Evolutionary conservation across 2,329 filamentous ascomycete species (phyloP).

Genomic region (Cucurbitaria berberidis): DNA sequence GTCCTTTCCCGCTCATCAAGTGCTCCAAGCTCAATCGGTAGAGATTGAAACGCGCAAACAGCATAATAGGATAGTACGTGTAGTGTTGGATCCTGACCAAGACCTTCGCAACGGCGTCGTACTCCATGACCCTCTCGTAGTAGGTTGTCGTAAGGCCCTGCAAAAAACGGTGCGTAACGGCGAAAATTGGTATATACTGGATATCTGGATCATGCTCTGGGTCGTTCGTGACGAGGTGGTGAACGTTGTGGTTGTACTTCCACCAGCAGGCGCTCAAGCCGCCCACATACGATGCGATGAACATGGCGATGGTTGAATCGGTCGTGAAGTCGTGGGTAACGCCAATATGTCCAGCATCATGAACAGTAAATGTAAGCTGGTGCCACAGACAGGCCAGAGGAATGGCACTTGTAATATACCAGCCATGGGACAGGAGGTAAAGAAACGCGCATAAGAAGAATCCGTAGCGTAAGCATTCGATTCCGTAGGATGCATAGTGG

Average conservation of each 20-base stretch:
- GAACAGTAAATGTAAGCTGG: slow-evolving; percentile 89
- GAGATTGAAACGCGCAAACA: slow-evolving; percentile 73
- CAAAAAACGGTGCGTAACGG: slow-evolving; percentile 70
- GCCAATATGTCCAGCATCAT: slow-evolving; percentile 96
- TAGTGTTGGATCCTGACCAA: slow-evolving; percentile 68
- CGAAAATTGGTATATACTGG: slow-evolving; percentile 73
- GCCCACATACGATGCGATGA: slow-evolving; percentile 87
- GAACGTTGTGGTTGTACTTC: slow-evolving; percentile 95
- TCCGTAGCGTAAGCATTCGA: slow-evolving; percentile 75
- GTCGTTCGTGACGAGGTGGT: slow-evolving; percentile 94
- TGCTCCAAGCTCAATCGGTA: slow-evolving; percentile 72
- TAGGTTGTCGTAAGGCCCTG: slow-evolving; percentile 67
- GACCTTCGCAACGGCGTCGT: slow-evolving; percentile 66
- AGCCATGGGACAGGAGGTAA: slow-evolving; percentile 49
- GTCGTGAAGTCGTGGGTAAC: slow-evolving; percentile 89
- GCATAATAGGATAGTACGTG: slow-evolving; percentile 72
- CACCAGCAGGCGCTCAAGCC: slow-evolving; percentile 95
- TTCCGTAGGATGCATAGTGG: slow-evolving; percentile 78
- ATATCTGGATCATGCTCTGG: slow-evolving; percentile 97
- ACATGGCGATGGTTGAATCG: slow-evolving; percentile 85
- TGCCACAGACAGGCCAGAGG: slow-evolving; percentile 90
- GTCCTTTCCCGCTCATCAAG: slow-evolving; percentile 62
- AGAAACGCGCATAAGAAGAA: slow-evolving; percentile 69
- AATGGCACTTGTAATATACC: slow-evolving; percentile 67
- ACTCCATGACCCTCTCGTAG: slow-evolving; percentile 69